A percentile compares a stretch with the other conserved stretches of the same genome.
Evolutionary conservation across 495 filamentous ascomycete genomes (phyloP).

Genomic region (Hyaloscypha hepaticicola): DNA sequence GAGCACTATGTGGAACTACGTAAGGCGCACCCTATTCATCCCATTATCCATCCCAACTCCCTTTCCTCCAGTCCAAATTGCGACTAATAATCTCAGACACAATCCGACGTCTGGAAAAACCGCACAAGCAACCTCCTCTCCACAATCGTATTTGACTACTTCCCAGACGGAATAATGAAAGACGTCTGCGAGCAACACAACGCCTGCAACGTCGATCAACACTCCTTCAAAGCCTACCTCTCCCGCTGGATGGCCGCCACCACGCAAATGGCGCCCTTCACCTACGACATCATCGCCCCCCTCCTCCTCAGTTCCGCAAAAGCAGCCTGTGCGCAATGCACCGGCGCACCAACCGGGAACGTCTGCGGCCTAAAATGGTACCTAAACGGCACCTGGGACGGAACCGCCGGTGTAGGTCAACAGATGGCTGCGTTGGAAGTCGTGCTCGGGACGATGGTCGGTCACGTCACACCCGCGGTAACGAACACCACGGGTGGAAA

Average conservation of each 20-base stretch:
- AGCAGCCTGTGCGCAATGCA: slow-evolving; percentile 72
- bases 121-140: slow-evolving; percentile 20
- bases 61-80: background rate
- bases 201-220: slow-evolving; percentile 69
- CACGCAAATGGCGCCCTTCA: slow-evolving; percentile 71
- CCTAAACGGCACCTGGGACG: slow-evolving; percentile 57
- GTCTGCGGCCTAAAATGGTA: slow-evolving; percentile 74
- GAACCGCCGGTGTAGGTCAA: slow-evolving; percentile 58
- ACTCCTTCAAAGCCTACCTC: slow-evolving; percentile 84
- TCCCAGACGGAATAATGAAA: slow-evolving; percentile 56
- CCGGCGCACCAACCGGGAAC: slow-evolving; percentile 52
- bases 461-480: slow-evolving; percentile 16
- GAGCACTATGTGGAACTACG: slow-evolving; percentile 66
- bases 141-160: slow-evolving; percentile 43
- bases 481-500: slow-evolving; percentile 69
- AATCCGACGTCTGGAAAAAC: slow-evolving; percentile 37
- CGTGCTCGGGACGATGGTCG: slow-evolving; percentile 54
- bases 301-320: slow-evolving; percentile 60
- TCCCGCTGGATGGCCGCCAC: slow-evolving; percentile 73
- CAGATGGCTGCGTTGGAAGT: slow-evolving; percentile 70
- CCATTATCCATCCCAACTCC: background rate
- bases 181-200: slow-evolving; percentile 67
- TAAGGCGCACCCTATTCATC: slow-evolving; percentile 28
- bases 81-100: slow-evolving; percentile 37
- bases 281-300: slow-evolving; percentile 54